Percentiles rank a stretch among this genome's conserved stretches.
These are phyloP conservation scores for Lentinula raphanica DNA, from an alignment of 768 basidiomycete genomes.

Conservation along the genomic window DNA sequence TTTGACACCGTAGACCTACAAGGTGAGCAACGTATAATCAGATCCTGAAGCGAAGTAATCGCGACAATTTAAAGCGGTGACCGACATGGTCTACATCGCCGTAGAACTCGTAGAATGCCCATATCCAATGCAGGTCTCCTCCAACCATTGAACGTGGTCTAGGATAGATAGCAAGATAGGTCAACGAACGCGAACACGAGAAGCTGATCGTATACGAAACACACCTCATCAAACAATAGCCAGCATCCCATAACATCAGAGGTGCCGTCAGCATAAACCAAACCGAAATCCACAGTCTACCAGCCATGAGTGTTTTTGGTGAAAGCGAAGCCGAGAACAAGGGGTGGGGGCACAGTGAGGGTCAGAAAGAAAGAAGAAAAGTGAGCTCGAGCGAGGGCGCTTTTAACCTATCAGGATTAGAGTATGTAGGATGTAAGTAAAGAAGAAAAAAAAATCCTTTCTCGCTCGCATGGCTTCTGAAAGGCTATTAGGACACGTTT, in stretches of 20 bases:
- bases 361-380: neutral
- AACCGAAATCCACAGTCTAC: neutral
- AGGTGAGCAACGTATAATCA: constrained; percentile 24
- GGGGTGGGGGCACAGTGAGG: neutral
- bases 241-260: constrained; percentile 72
- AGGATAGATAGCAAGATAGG: neutral
- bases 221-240: constrained; percentile 79
- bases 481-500: constrained; percentile 3
- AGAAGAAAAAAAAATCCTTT: neutral
- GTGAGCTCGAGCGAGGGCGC: neutral
- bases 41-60: neutral
- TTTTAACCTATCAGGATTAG: constrained; percentile 1
- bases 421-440: neutral
- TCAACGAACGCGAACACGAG: neutral
- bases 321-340: neutral
- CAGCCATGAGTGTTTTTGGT: too few species aligned
- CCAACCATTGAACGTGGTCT: constrained; percentile 33
- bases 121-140: constrained; percentile 89
- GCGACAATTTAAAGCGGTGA: too few species aligned
- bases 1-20: constrained; percentile 67
- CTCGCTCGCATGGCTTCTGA: constrained; percentile 2
- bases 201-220: constrained; percentile 15
- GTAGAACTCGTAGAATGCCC: constrained; percentile 78
- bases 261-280: constrained; percentile 13
- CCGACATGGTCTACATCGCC: constrained; percentile 47